Percentiles rank a stretch among this genome's conserved stretches.
These are phyloP conservation scores for Tirmania nivea DNA, from an alignment of 495 filamentous ascomycete genomes.

Conservation along the genomic window DNA sequence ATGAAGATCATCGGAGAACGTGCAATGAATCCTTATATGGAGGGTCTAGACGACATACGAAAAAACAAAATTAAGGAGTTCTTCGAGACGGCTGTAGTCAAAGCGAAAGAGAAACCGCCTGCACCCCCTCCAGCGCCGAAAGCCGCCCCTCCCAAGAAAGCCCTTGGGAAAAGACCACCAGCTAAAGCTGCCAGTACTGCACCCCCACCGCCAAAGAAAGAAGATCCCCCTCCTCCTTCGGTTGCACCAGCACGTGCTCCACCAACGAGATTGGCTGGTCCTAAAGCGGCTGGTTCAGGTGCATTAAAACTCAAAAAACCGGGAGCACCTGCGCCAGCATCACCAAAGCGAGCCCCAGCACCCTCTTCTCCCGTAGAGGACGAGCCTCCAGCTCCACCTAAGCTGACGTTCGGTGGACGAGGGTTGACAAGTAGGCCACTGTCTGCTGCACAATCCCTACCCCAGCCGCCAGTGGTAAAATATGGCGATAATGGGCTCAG, in stretches of 20 bases:
- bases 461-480: conserved; percentile 16
- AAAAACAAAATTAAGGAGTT: conserved; percentile 95
- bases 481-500: conserved; percentile 32
- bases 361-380: conserved; percentile 26
- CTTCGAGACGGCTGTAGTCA: conserved; percentile 77
- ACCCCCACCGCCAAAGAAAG: conserved; percentile 24
- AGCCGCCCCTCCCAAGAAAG: conserved; percentile 36
- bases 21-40: conserved; percentile 88
- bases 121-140: conserved; percentile 42
- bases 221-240: conserved; percentile 21
- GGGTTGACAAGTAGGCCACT: conserved; percentile 71
- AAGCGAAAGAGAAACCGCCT: conserved; percentile 92
- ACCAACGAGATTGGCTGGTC: conserved; percentile 38
- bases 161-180: conserved; percentile 24
- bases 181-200: conserved; percentile 24
- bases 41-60: conserved; percentile 84
- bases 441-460: conserved; percentile 20
- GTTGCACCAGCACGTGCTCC: conserved; percentile 33
- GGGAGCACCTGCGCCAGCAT: conserved; percentile 27
- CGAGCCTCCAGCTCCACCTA: conserved; percentile 36
- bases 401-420: conserved; percentile 47
- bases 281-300: conserved; percentile 45
- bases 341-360: conserved; percentile 26
- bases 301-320: conserved; percentile 48
- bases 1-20: conserved; percentile 99